phyloP scores from a whole-genome alignment of 2,329 filamentous ascomycete genomes.

The Colletotrichum neosansevieriae region DNA sequence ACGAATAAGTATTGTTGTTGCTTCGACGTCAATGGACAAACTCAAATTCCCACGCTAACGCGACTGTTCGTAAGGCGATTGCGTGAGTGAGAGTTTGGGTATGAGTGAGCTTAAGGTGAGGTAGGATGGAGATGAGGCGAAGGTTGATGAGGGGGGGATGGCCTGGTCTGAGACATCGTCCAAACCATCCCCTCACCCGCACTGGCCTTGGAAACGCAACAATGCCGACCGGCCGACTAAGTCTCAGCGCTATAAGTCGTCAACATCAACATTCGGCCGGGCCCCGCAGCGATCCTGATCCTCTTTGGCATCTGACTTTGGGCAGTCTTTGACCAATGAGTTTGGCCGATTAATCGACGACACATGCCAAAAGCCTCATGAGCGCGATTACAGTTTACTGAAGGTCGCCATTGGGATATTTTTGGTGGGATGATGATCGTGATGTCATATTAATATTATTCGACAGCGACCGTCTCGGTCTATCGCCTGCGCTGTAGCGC shows the following conservation, averaged over 20 bases:
- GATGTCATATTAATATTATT: slow-evolving; percentile 40
- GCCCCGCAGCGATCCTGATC: background rate
- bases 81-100: slow-evolving; percentile 1
- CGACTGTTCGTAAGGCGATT: slow-evolving; percentile 24
- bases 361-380: background rate
- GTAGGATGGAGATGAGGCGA: slow-evolving; percentile 21
- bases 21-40: slow-evolving; percentile 26
- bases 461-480: slow-evolving; percentile 15
- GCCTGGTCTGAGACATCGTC: slow-evolving; percentile 31
- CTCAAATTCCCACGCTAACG: slow-evolving; percentile 33
- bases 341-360: background rate
- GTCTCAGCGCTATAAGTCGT: slow-evolving; percentile 8
- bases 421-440: background rate
- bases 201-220: slow-evolving; percentile 37
- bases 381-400: background rate
- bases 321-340: background rate
- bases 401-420: background rate
- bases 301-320: background rate
- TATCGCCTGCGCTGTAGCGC: slow-evolving; percentile 24
- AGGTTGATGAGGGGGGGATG: slow-evolving; percentile 10
- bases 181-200: slow-evolving; percentile 20
- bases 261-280: slow-evolving; percentile 14
- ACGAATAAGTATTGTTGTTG: slow-evolving; percentile 16
- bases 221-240: slow-evolving; percentile 22
- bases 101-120: slow-evolving; percentile 9